A percentile compares a stretch with the other conserved stretches of the same genome.
Evolutionary conservation across 1,284 basidiomycete species (phyloP).

Genomic region (Boletus putidus): DNA sequence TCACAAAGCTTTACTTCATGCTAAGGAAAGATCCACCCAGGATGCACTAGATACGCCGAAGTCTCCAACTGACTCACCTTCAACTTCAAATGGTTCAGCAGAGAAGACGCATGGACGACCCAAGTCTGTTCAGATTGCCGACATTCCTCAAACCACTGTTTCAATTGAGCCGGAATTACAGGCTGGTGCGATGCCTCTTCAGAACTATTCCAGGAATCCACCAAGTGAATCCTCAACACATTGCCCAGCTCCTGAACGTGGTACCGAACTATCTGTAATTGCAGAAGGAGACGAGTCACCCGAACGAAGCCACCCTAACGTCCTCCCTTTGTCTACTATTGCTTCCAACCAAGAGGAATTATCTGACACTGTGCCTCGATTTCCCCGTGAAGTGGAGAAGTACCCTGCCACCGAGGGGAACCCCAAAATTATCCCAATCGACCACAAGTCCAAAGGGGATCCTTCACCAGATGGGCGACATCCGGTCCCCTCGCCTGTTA

Average conservation of each 20-base stretch:
- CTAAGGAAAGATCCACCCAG: conserved; percentile 33
- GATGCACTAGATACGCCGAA: neutral
- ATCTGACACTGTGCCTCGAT: neutral
- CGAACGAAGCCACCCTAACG: conserved; percentile 41
- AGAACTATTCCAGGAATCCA: neutral
- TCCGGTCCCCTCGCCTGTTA: conserved; percentile 27
- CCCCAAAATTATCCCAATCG: neutral
- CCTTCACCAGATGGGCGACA: neutral
- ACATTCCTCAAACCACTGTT: conserved; percentile 10
- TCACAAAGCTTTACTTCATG: conserved; percentile 51
- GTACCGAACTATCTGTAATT: conserved; percentile 63
- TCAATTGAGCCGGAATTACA: conserved; percentile 10
- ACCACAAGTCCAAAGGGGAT: neutral
- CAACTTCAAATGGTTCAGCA: neutral
- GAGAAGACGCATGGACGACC: neutral
- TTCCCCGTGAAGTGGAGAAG: neutral
- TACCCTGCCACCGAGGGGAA: neutral
- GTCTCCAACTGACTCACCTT: neutral
- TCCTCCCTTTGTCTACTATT: conserved; percentile 14
- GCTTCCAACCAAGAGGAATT: neutral
- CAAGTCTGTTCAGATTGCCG: conserved; percentile 7
- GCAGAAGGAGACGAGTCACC: conserved; percentile 65
- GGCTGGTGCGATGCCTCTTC: neutral
- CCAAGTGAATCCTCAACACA: conserved; percentile 12
- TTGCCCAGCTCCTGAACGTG: conserved; percentile 12